Conservation (phyloP, 176 grass and related monocot species). For the Metroxylon sagu region DNA sequence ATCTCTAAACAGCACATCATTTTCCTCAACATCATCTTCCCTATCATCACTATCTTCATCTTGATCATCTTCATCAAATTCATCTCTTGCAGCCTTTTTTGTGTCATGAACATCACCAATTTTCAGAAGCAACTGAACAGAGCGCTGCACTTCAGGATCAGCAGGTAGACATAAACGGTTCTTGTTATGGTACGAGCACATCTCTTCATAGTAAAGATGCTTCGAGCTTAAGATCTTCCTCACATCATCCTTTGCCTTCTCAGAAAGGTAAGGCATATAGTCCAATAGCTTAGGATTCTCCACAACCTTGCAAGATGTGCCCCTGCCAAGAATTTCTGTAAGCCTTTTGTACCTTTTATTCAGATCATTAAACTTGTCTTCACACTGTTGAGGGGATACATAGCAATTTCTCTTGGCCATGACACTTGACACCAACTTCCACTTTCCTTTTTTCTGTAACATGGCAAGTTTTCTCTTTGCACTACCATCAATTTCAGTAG, state of each 20-base stretch:
- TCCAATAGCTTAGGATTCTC: slow-evolving; percentile 56
- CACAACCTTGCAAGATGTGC: slow-evolving; percentile 48
- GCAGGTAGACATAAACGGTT: slow-evolving; percentile 44
- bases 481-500: slow-evolving; percentile 9
- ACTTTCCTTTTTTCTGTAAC: slow-evolving; percentile 65
- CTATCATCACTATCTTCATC: slow-evolving; percentile 26
- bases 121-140: slow-evolving; percentile 33
- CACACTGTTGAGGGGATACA: slow-evolving; percentile 67
- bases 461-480: slow-evolving; percentile 36
- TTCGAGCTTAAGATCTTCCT: slow-evolving; percentile 57
- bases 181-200: slow-evolving; percentile 77
- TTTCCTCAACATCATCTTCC: slow-evolving; percentile 19
- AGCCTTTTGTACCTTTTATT: slow-evolving; percentile 84
- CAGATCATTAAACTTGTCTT: slow-evolving; percentile 85
- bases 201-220: slow-evolving; percentile 75
- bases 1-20: background rate
- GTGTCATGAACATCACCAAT: slow-evolving; percentile 30
- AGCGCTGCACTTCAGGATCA: slow-evolving; percentile 42
- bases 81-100: slow-evolving; percentile 21
- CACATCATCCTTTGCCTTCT: slow-evolving; percentile 50
- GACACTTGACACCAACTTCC: slow-evolving; percentile 45
- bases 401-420: slow-evolving; percentile 33
- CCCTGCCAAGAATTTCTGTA: slow-evolving; percentile 62
- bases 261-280: slow-evolving; percentile 28
- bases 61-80: slow-evolving; percentile 39